phyloP scores from a whole-genome alignment of 2,329 filamentous ascomycete species.

The Periglandula ipomoeae region DNA sequence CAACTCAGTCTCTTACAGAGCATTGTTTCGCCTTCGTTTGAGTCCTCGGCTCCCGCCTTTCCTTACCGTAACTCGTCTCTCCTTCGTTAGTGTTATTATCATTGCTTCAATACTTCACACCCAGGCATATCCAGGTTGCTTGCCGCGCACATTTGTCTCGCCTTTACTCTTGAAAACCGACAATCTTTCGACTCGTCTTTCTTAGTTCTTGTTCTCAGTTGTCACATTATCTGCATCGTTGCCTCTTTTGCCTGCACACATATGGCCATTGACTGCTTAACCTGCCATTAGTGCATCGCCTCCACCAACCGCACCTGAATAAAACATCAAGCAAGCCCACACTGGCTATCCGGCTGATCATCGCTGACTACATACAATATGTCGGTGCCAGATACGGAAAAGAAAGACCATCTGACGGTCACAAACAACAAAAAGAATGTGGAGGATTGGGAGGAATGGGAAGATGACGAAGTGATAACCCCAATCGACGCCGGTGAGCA shows the following conservation, averaged over 20 bases:
- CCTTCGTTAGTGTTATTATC: not conserved
- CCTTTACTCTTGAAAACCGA: not conserved
- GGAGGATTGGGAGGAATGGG: slow-evolving; percentile 47
- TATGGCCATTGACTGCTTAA: not conserved
- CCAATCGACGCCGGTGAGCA: slow-evolving; percentile 30
- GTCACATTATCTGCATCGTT: not conserved
- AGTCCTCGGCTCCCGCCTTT: slow-evolving; percentile 2
- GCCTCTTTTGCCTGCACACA: not conserved
- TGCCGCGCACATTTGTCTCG: not conserved
- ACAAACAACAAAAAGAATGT: slow-evolving; percentile 8
- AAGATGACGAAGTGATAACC: slow-evolving; percentile 36
- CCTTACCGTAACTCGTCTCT: not conserved
- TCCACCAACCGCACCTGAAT: not conserved
- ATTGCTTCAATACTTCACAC: not conserved
- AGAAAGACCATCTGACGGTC: not conserved
- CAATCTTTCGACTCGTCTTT: not conserved
- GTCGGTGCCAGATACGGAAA: slow-evolving; percentile 2
- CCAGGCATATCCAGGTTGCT: not conserved
- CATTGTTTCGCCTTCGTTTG: slow-evolving; percentile 1
- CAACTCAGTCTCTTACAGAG: not conserved
- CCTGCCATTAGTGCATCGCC: not conserved
- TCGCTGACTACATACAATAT: slow-evolving; percentile 3
- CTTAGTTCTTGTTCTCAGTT: not conserved
- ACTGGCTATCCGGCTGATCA: not conserved
- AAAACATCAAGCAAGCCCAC: not conserved